Base-by-base conservation (phyloP, 805 yeast genomes). In the Cyberlindnera xylosilytica region DNA sequence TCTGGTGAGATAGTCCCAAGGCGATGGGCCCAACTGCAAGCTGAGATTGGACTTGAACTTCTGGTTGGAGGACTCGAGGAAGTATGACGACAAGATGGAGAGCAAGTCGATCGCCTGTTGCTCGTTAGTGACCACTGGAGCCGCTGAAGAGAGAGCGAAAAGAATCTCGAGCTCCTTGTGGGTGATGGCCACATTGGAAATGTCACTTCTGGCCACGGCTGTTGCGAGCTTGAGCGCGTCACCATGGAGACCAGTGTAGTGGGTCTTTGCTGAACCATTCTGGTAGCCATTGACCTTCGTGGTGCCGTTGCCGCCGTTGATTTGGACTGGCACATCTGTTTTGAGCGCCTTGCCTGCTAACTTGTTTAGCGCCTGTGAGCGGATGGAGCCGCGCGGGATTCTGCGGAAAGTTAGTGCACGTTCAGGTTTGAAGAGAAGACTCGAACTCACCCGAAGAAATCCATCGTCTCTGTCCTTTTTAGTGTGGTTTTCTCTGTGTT, bases 121-220 rank as follows among this genome's bases (percentile, higher is more conserved):
- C 19, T 54, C 51, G 27, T 61, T 62, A 37, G 60, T 45, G 9
- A 66, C 62, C 5, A 44, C 42, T 4, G 71, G 56, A 10, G 70
- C 53, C 46, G 81, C 49, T 11, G 43, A 42, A 2, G 56, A 68
- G n/a, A 79, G 60, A 0, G 84, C 77, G 31, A 73, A 42, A 38
- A 80, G 58, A 11, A 76, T 70, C 51, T 80, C 85, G 56, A 73
- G 68, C 46, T 80, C 84, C 44, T 72, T 74, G 30, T 68, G 61
- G 2, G 77, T 62, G 29, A 58, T 54, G 33, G 61, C 60, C 24
- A 53, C 49, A 28, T 38, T 23, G 6, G 61, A 51, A 1, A 54
- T 42, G 32, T 57, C 54, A 4, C 36, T 29, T 9, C 34, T 32
- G 3, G 45, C 16, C 5, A 58, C 41, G 6, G 53, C 49, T 6